phyloP scores from a whole-genome alignment of 108 stramenopile species.

The Skeletonema menzelii region DNA sequence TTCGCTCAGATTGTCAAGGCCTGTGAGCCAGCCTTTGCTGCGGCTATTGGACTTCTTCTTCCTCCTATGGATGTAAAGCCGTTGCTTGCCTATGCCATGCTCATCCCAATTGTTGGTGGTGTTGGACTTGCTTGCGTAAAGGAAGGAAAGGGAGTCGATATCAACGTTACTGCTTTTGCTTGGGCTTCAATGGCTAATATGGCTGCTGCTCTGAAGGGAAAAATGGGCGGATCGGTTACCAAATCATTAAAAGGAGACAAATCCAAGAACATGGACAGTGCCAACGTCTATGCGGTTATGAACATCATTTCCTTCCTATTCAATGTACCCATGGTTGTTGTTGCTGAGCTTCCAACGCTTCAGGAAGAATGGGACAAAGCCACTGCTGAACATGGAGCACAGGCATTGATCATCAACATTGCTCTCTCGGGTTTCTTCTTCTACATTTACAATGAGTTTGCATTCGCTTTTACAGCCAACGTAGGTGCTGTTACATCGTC shows the following conservation, averaged over 20 bases:
- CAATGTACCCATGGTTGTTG: constrained; percentile 88
- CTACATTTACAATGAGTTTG: constrained; percentile 97
- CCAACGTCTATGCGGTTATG: constrained; percentile 95
- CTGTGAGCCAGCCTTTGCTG: constrained; percentile 95
- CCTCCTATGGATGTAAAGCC: constrained; percentile 87
- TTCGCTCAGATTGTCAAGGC: constrained; percentile 98
- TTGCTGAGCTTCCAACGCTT: constrained; percentile 73
- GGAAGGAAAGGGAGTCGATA: constrained; percentile 89
- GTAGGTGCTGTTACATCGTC: constrained; percentile 88
- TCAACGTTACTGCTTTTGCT: constrained; percentile 88
- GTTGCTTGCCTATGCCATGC: constrained; percentile 81
- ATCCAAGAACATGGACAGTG: constrained; percentile 94
- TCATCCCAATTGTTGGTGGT: constrained; percentile 93
- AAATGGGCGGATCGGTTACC: constrained; percentile 87
- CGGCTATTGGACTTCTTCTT: constrained; percentile 81
- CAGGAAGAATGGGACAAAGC: constrained; percentile 66
- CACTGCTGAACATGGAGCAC: constrained; percentile 51
- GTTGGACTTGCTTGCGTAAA: constrained; percentile 90
- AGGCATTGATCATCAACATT: constrained; percentile 68
- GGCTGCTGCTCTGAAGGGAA: constrained; percentile 87
- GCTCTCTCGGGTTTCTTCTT: constrained; percentile 89
- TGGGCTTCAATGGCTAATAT: constrained; percentile 93
- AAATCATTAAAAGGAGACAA: constrained; percentile 82
- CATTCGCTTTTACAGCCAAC: constrained; percentile 87
- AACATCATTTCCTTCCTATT: constrained; percentile 91